Conservation (phyloP, 805 yeast species). For the Starmerella stigmatis region DNA sequence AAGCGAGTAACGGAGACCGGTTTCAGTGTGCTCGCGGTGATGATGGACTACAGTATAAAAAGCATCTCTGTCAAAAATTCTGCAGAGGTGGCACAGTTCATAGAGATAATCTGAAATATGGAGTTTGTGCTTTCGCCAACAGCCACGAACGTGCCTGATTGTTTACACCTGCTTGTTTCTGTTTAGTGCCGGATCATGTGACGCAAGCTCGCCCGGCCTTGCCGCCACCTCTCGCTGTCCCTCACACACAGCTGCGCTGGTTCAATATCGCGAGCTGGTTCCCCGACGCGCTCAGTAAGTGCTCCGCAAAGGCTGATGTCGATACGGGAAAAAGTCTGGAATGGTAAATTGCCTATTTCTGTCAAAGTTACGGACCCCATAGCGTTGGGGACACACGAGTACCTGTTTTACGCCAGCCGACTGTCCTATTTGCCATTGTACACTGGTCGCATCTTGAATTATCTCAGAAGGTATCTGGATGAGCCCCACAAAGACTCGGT, state of each 20-base stretch:
- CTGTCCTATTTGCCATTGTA: conserved; percentile 17
- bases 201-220: too few relatives aligned
- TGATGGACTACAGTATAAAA: neutral
- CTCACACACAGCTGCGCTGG: too few relatives aligned
- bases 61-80: neutral
- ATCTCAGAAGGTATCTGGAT: conserved; percentile 16
- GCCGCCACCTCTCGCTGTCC: too few relatives aligned
- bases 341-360: conserved; percentile 11
- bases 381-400: conserved; percentile 17
- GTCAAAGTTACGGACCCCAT: conserved; percentile 15
- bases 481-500: neutral
- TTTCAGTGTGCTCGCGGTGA: neutral
- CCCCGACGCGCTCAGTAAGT: too few relatives aligned
- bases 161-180: too few relatives aligned
- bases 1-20: neutral
- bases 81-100: neutral
- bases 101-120: too few relatives aligned
- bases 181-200: too few relatives aligned
- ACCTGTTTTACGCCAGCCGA: conserved; percentile 15
- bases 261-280: too few relatives aligned
- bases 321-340: conserved; percentile 12
- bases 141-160: too few relatives aligned
- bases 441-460: conserved; percentile 14
- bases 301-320: neutral
- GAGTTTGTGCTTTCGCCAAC: too few relatives aligned